Percentiles rank a stretch among this genome's conserved stretches.
phyloP scores from a whole-genome alignment of 176 grass and related monocot genomes.

The Raddia guianensis region DNA sequence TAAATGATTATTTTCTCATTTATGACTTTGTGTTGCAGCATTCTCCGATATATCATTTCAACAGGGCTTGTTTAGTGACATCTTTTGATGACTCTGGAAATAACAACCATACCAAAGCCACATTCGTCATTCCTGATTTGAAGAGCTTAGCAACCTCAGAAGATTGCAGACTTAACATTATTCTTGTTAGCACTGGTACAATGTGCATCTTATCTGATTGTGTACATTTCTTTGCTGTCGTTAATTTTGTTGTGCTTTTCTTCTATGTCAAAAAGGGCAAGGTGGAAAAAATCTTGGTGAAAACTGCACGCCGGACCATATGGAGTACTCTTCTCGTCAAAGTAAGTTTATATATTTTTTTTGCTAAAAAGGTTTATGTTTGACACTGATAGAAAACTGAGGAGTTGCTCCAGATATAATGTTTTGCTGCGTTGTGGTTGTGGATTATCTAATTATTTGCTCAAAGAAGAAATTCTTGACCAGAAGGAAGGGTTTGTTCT shows the following conservation, averaged over 20 bases:
- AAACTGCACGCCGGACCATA: slow-evolving; percentile 33
- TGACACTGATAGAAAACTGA: background rate
- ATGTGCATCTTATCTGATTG: slow-evolving; percentile 44
- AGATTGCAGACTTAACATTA: slow-evolving; percentile 57
- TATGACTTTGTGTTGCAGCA: slow-evolving; percentile 53
- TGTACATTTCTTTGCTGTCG: slow-evolving; percentile 35
- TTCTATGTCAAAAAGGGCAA: slow-evolving; percentile 39
- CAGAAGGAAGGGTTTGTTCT: background rate
- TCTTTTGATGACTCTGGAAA: slow-evolving; percentile 64
- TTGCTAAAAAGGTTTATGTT: background rate
- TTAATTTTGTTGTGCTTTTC: slow-evolving; percentile 42
- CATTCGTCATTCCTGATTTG: slow-evolving; percentile 69
- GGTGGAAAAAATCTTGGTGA: slow-evolving; percentile 37
- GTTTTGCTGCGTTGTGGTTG: background rate
- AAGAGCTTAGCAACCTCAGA: slow-evolving; percentile 55
- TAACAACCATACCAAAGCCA: slow-evolving; percentile 66
- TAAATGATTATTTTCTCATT: slow-evolving; percentile 37
- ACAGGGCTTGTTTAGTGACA: slow-evolving; percentile 55
- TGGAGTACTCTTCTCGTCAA: slow-evolving; percentile 40
- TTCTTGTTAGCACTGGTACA: slow-evolving; percentile 73
- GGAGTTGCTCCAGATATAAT: slow-evolving; percentile 13
- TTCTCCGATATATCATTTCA: slow-evolving; percentile 60
- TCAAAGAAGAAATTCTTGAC: slow-evolving; percentile 13
- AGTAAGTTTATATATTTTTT: slow-evolving; percentile 44
- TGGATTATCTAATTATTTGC: slow-evolving; percentile 7